Percentiles rank a stretch among this genome's conserved stretches.
Conservation (phyloP, 805 yeast genomes). For the Cyberlindnera lachancei region DNA sequence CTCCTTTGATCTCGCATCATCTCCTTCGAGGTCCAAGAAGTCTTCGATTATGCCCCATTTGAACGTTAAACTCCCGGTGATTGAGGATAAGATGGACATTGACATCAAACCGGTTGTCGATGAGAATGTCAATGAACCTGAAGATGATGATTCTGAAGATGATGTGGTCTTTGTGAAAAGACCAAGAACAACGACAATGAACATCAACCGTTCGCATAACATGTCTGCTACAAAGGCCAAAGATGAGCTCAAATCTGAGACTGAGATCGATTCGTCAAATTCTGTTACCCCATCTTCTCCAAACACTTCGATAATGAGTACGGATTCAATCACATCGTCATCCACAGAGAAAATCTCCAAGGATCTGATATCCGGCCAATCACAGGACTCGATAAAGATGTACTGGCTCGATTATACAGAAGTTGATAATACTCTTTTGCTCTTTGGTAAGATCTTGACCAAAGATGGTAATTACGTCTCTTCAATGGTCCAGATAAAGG, state of each 20-base stretch:
- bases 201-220: slow-evolving; percentile 35
- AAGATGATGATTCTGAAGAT: slow-evolving; percentile 45
- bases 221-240: slow-evolving; percentile 25
- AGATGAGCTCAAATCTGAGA: slow-evolving; percentile 6
- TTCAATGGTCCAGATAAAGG: slow-evolving; percentile 68
- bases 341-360: slow-evolving; percentile 15
- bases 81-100: slow-evolving; percentile 1
- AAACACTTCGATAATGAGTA: too few species aligned
- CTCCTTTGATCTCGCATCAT: slow-evolving; percentile 27
- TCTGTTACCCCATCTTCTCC: slow-evolving; percentile 19
- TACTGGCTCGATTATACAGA: slow-evolving; percentile 91
- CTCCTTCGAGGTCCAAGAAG: slow-evolving; percentile 27
- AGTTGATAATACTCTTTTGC: slow-evolving; percentile 54
- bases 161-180: slow-evolving; percentile 47
- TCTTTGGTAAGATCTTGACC: slow-evolving; percentile 76
- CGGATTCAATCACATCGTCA: slow-evolving; percentile 2
- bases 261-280: slow-evolving; percentile 4
- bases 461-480: slow-evolving; percentile 55
- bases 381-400: slow-evolving; percentile 48
- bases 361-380: slow-evolving; percentile 17
- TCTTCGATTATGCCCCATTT: slow-evolving; percentile 12
- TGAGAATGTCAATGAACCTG: slow-evolving; percentile 15
- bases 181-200: slow-evolving; percentile 38
- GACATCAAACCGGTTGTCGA: neutral
- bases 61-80: neutral